Evolutionary conservation across 2,329 filamentous ascomycete species (phyloP).

Genomic region (Fusarium torreyae): DNA sequence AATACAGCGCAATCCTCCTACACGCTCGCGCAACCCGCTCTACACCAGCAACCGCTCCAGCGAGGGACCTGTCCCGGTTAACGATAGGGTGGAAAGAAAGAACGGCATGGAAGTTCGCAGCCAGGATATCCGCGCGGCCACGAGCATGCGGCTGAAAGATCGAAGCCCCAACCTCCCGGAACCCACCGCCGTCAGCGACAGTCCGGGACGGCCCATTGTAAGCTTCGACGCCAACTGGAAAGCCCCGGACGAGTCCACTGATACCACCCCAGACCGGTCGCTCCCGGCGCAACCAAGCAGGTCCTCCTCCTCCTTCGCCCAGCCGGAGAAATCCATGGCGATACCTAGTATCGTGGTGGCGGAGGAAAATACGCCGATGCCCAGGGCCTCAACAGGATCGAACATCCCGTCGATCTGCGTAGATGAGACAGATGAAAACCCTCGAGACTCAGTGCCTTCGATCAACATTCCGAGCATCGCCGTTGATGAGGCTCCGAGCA

Average conservation of each 20-base stretch:
- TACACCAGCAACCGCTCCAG: constrained; percentile 78
- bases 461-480: constrained; percentile 68
- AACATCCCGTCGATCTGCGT: constrained; percentile 57
- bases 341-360: constrained; percentile 70
- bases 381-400: constrained; percentile 49
- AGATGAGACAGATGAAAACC: constrained; percentile 48
- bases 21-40: constrained; percentile 83
- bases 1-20: constrained; percentile 87
- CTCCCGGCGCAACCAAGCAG: constrained; percentile 50
- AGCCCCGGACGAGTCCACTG: constrained; percentile 78
- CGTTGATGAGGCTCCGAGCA: constrained; percentile 52
- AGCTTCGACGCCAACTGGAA: constrained; percentile 93
- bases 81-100: constrained; percentile 71
- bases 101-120: constrained; percentile 87
- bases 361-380: constrained; percentile 59
- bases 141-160: constrained; percentile 89
- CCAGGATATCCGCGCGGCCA: constrained; percentile 91
- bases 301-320: constrained; percentile 46
- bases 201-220: constrained; percentile 92
- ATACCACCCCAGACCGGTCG: constrained; percentile 69
- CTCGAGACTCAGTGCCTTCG: constrained; percentile 52
- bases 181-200: constrained; percentile 92
- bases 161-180: constrained; percentile 89
- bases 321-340: constrained; percentile 57
- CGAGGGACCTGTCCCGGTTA: constrained; percentile 49